phyloP scores from a whole-genome alignment of 495 filamentous ascomycete species.

The Aspergillus carlsbadensis region DNA sequence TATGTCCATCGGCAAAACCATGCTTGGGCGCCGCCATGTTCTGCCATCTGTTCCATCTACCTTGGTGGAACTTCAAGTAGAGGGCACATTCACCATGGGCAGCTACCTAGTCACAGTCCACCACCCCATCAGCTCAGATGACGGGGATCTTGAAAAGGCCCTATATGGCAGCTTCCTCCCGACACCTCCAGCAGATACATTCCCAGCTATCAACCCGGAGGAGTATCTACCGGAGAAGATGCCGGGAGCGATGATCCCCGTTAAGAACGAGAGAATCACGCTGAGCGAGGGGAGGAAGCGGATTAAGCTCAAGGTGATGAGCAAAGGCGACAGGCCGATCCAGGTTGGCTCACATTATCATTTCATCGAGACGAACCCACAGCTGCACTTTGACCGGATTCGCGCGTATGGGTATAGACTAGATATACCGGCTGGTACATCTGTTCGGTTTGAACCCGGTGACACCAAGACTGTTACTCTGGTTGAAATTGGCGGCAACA shows the following conservation, averaged over 20 bases:
- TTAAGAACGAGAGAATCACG: slow-evolving; percentile 60
- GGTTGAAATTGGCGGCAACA: slow-evolving; percentile 83
- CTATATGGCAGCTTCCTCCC: slow-evolving; percentile 93
- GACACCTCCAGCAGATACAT: slow-evolving; percentile 63
- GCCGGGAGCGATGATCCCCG: slow-evolving; percentile 77
- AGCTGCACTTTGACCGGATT: slow-evolving; percentile 86
- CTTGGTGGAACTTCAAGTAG: slow-evolving; percentile 82
- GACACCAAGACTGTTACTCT: slow-evolving; percentile 90
- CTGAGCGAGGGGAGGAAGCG: slow-evolving; percentile 76
- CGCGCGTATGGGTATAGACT: slow-evolving; percentile 82
- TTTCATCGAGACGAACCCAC: slow-evolving; percentile 90
- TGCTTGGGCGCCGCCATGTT: slow-evolving; percentile 95
- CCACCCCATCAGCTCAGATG: slow-evolving; percentile 81
- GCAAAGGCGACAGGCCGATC: slow-evolving; percentile 86
- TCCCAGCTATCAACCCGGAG: slow-evolving; percentile 60
- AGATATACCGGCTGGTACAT: slow-evolving; percentile 89
- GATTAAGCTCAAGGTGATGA: slow-evolving; percentile 73
- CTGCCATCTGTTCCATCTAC: slow-evolving; percentile 75
- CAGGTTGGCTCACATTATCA: slow-evolving; percentile 97
- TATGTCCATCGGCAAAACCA: slow-evolving; percentile 84
- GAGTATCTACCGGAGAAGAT: slow-evolving; percentile 64
- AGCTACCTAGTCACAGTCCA: slow-evolving; percentile 97
- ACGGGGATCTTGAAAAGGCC: slow-evolving; percentile 82
- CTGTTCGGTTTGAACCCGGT: slow-evolving; percentile 92
- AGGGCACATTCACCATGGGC: slow-evolving; percentile 88